Base-by-base conservation (phyloP, 2,329 filamentous ascomycete genomes). In the Exophiala sp. region DNA sequence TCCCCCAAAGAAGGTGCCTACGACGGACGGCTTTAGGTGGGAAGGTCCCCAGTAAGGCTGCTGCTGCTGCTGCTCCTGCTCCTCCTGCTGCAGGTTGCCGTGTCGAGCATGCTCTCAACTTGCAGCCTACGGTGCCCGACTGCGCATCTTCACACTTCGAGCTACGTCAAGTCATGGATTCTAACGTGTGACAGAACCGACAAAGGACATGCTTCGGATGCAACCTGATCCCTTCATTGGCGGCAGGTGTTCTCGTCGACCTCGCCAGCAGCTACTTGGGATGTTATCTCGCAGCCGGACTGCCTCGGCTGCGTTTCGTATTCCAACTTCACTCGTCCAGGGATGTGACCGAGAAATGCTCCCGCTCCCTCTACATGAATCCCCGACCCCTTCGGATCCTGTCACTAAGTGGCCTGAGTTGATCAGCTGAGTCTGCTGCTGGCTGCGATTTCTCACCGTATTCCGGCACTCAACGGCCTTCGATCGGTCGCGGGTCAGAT, bases 361-460 rank as follows among this genome's bases (percentile, higher is more conserved):
- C 18, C 45, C 24, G 10, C 16, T 43, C 18, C 45, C 24, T 14
- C 30, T 23, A 44, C 39, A 40, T 19, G 34, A 37, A 10, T 22
- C 16, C 18, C 19, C 29, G 19, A 10, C 19, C 16, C 18, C 19
- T 37, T 37, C 23, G 14, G 16, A 24, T 16, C 34, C 16, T 13
- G 29, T 41, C 35, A 38, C 21, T 18, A 16, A 45, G 47, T 53
- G 50, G 50, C 24, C 46, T 56, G 54, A 56, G 43, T 53, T 19
- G 22, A 40, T 56, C 54, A 56, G 47, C 54, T 51, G 54, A 56
- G 44, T 30, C 3, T 7, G 2, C 32, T n/a, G 7, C 29, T 9
- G 29, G 7, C 29, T 32, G 29, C 29, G 7, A n/a, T 13, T 27
- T 29, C 24, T 32, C 11, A 3, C 29, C 3, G 29, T 13, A n/a